These are phyloP conservation scores for Ophiostoma quercus DNA, from an alignment of 2,329 filamentous ascomycete genomes.

Conservation along the genomic window DNA sequence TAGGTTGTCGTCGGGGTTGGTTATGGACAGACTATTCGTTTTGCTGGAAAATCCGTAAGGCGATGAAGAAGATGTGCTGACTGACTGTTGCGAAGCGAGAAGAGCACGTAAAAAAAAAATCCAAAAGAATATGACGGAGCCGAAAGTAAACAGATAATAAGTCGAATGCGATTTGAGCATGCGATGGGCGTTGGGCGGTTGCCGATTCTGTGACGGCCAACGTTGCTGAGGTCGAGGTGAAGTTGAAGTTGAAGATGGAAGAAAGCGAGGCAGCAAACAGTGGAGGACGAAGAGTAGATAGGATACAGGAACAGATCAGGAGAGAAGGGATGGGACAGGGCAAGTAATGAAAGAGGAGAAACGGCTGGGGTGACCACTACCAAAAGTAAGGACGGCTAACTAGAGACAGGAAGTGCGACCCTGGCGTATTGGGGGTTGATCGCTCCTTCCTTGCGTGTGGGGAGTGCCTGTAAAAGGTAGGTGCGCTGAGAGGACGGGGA, in stretches of 20 bases:
- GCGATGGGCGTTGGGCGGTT: background rate
- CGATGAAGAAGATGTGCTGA: background rate
- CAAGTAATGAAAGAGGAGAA: constrained; percentile 17
- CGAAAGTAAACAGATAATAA: background rate
- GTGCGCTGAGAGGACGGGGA: background rate
- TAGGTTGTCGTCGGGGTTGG: background rate
- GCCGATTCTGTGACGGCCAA: too few species aligned
- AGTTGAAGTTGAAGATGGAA: background rate
- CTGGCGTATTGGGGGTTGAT: constrained; percentile 12
- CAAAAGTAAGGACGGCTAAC: background rate
- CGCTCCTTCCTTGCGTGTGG: constrained; percentile 11
- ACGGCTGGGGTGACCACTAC: constrained; percentile 3
- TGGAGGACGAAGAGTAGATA: constrained; percentile 12
- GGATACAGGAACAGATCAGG: constrained; percentile 14
- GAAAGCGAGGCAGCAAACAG: background rate
- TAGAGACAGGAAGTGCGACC: background rate
- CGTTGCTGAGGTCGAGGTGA: background rate
- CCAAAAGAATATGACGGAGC: background rate
- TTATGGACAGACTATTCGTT: background rate
- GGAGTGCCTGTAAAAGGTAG: background rate
- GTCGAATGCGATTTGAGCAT: background rate
- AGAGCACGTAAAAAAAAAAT: background rate
- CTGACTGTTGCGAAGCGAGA: background rate
- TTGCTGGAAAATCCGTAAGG: background rate
- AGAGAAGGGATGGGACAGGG: constrained; percentile 8